Percentiles rank a stretch among this genome's conserved stretches.
phyloP scores from a whole-genome alignment of 768 basidiomycete genomes.

The Tulasnella sp. region DNA sequence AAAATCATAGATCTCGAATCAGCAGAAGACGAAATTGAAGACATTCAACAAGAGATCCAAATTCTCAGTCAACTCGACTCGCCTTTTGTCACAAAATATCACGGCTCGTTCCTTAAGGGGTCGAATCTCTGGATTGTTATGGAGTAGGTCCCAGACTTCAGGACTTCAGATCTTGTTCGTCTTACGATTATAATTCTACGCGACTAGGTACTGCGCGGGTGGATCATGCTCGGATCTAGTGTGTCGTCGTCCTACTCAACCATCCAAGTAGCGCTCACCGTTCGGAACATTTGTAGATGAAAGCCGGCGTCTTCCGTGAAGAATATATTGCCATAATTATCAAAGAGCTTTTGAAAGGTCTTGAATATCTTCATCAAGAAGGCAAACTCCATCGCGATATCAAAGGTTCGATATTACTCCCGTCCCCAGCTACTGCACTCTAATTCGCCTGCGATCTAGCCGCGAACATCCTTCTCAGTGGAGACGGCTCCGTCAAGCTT shows the following conservation, averaged over 20 bases:
- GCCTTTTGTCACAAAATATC: slow-evolving; percentile 93
- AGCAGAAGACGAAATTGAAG: slow-evolving; percentile 99
- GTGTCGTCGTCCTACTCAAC: slow-evolving; percentile 28
- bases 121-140: slow-evolving; percentile 98
- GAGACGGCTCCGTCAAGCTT: slow-evolving; percentile 78
- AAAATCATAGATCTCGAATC: slow-evolving; percentile 99
- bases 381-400: slow-evolving; percentile 99
- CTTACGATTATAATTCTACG: slow-evolving; percentile 26
- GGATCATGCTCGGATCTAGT: slow-evolving; percentile 97
- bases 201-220: slow-evolving; percentile 82
- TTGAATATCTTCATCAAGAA: slow-evolving; percentile 93
- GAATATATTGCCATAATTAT: slow-evolving; percentile 98
- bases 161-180: neutral
- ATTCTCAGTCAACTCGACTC: slow-evolving; percentile 96
- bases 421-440: neutral
- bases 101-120: slow-evolving; percentile 92
- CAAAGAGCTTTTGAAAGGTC: slow-evolving; percentile 80
- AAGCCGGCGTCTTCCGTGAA: slow-evolving; percentile 94
- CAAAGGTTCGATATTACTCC: slow-evolving; percentile 55
- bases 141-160: slow-evolving; percentile 53
- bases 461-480: slow-evolving; percentile 86
- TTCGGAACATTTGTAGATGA: slow-evolving; percentile 56
- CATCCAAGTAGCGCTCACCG: neutral
- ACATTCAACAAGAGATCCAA: slow-evolving; percentile 98
- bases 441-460: slow-evolving; percentile 39